Evolutionary conservation across 2,329 filamentous ascomycete species (phyloP).

Genomic region (Neonectria magnoliae): DNA sequence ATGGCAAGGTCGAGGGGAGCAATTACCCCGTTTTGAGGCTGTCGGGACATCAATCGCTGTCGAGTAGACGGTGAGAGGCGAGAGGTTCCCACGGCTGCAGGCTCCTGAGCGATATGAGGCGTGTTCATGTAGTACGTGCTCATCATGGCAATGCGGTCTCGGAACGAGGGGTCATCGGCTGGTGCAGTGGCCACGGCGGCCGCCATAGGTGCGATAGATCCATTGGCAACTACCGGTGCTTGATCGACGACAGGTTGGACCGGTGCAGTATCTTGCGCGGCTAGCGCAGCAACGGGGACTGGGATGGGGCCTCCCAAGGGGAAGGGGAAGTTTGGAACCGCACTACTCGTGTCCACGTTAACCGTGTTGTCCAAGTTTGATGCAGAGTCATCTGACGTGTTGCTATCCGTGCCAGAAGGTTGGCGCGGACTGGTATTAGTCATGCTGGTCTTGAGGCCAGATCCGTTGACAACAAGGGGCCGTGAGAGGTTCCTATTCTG

Average conservation of each 20-base stretch:
- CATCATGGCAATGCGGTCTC: constrained; percentile 55
- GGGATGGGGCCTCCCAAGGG: constrained; percentile 26
- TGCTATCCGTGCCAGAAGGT: constrained; percentile 26
- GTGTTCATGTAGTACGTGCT: constrained; percentile 44
- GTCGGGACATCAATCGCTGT: constrained; percentile 52
- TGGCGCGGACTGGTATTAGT: constrained; percentile 37
- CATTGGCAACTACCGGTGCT: constrained; percentile 50
- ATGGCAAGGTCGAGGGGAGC: constrained; percentile 67
- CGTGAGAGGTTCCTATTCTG: constrained; percentile 51
- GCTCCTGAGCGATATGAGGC: constrained; percentile 46
- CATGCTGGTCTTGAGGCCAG: constrained; percentile 50
- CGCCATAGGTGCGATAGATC: constrained; percentile 39
- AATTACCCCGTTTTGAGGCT: constrained; percentile 60
- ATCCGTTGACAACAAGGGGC: constrained; percentile 65
- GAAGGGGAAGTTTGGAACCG: constrained; percentile 21
- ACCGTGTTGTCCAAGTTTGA: constrained; percentile 42
- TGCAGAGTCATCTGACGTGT: constrained; percentile 35
- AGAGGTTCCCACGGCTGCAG: constrained; percentile 40
- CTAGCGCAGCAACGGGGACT: constrained; percentile 6
- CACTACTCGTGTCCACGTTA: constrained; percentile 38
- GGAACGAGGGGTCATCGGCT: constrained; percentile 53
- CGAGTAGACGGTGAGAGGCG: constrained; percentile 48
- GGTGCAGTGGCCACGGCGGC: constrained; percentile 29
- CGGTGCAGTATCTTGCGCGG: constrained; percentile 22
- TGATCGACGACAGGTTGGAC: constrained; percentile 37